Conservation (phyloP, 768 basidiomycete species). For the Podaxis sp. region DNA sequence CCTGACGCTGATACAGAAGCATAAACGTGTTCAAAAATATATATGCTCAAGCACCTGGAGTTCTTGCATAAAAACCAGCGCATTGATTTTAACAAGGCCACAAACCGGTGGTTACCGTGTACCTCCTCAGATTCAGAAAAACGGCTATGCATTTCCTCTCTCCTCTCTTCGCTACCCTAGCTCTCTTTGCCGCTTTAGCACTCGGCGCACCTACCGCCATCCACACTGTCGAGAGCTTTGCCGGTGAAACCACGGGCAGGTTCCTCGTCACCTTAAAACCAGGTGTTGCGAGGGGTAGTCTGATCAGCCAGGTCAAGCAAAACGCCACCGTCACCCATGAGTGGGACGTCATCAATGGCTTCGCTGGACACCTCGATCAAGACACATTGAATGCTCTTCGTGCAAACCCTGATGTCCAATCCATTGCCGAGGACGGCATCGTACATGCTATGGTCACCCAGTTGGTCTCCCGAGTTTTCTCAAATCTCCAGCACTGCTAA, state of each 20-base stretch:
- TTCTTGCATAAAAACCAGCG: background rate
- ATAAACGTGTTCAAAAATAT: background rate
- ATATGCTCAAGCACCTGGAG: background rate
- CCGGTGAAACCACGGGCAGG: slow-evolving; percentile 21
- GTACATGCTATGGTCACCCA: slow-evolving; percentile 19
- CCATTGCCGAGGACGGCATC: slow-evolving; percentile 25
- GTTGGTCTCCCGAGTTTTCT: slow-evolving; percentile 10
- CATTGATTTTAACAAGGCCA: too few species aligned
- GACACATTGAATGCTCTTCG: slow-evolving; percentile 21
- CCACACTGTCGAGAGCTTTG: slow-evolving; percentile 18
- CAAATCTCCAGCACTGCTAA: background rate
- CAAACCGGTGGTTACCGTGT: too few species aligned
- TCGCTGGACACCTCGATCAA: slow-evolving; percentile 24
- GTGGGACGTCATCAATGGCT: slow-evolving; percentile 26
- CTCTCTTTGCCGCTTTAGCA: slow-evolving; percentile 8
- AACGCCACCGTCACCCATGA: slow-evolving; percentile 13
- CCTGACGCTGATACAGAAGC: too few species aligned
- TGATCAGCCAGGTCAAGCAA: slow-evolving; percentile 12
- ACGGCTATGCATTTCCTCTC: background rate
- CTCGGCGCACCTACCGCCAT: slow-evolving; percentile 17
- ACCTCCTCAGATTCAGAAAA: background rate
- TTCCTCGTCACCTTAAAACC: slow-evolving; percentile 28
- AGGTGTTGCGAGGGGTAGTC: slow-evolving; percentile 16
- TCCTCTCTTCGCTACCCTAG: background rate
- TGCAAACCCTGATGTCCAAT: slow-evolving; percentile 21